These are phyloP conservation scores for Neonectria punicea DNA, from an alignment of 2,329 filamentous ascomycete species.

Conservation along the genomic window DNA sequence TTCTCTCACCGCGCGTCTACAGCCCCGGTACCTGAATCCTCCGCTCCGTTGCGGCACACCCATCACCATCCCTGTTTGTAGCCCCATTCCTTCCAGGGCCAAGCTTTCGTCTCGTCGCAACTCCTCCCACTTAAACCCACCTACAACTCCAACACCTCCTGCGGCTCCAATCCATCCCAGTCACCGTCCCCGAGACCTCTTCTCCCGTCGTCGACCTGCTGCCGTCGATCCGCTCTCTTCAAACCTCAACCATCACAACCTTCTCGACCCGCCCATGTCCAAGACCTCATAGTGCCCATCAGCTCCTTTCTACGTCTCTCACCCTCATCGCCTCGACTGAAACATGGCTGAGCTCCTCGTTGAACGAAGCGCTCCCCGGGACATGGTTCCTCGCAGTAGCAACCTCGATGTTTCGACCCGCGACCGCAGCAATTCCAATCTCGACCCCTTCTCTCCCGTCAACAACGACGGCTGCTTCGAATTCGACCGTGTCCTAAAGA, in stretches of 20 bases:
- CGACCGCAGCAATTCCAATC: conserved; percentile 45
- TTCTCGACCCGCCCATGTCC: conserved; percentile 30
- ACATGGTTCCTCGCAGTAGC: conserved; percentile 25
- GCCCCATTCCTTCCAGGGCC: conserved; percentile 32
- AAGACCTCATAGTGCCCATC: conserved; percentile 23
- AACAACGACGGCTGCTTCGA: conserved; percentile 97
- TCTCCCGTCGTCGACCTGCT: not conserved
- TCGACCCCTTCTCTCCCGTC: conserved; percentile 82
- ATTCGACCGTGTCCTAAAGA: conserved; percentile 93
- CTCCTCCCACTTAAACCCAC: conserved; percentile 23
- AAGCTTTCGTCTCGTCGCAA: conserved; percentile 28
- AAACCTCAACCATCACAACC: conserved; percentile 3
- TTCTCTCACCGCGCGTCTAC: conserved; percentile 19
- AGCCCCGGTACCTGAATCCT: conserved; percentile 27
- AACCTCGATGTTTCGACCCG: conserved; percentile 33
- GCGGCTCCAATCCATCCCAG: conserved; percentile 1
- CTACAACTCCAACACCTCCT: not conserved
- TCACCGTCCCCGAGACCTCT: not conserved
- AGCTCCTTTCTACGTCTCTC: conserved; percentile 11
- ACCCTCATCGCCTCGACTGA: conserved; percentile 22
- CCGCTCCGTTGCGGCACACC: conserved; percentile 25
- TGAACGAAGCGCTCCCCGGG: conserved; percentile 29
- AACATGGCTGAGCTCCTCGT: conserved; percentile 42
- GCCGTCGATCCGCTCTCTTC: not conserved
- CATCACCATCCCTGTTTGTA: conserved; percentile 38